Base-by-base conservation (phyloP, 108 stramenopile species). In the Nitzschia sp. region DNA sequence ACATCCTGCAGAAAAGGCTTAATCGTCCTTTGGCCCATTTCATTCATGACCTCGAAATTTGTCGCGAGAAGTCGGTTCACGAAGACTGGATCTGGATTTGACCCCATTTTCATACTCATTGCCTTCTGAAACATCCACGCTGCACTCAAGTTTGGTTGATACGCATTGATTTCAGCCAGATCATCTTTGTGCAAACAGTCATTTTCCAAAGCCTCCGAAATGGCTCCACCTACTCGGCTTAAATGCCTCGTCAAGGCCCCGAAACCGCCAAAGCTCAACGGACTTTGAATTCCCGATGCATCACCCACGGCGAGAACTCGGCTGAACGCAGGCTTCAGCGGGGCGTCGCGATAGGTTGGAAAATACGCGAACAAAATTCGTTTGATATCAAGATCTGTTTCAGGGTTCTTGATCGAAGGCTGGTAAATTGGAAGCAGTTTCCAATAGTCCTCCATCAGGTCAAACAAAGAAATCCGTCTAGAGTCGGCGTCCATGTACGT, bases 231-330 rank as follows among this genome's bases (percentile, higher is more conserved):
- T 29, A 97, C 83, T 19, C 98, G 84, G 57, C 77, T 86, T 17
- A 97, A 60, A 62, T 98, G 97, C 18, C 98, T 67, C 0, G 94
- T 95, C 3, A 97, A 75, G 11, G 94, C 94, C 27, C 96, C 98
- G 69, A 98, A 98, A 0, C 98, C 98, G 23, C 98, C 98, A 74
- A 98, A 98, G 59, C 92, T 94, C 31, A 98, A 69, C 5, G 98
- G 98, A 63, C 85, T 88, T 75, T 98, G 97, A 66, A 96, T 93
- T 8, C 97, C 98, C 11, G 93, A 92, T 45, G 91, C 89, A 82
- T 91, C 96, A 11, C 93, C 94, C 11, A 94, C 92, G 2, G 89
- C 91, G 23, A 96, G 70, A 13, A 96, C 62, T 6, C 97, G 82
- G 55, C 81, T 84, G 71, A 75, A 96, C 42, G 75, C 58, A 1